Evolutionary conservation across 2,329 filamentous ascomycete species (phyloP).

Genomic region (Ophiostoma ips): DNA sequence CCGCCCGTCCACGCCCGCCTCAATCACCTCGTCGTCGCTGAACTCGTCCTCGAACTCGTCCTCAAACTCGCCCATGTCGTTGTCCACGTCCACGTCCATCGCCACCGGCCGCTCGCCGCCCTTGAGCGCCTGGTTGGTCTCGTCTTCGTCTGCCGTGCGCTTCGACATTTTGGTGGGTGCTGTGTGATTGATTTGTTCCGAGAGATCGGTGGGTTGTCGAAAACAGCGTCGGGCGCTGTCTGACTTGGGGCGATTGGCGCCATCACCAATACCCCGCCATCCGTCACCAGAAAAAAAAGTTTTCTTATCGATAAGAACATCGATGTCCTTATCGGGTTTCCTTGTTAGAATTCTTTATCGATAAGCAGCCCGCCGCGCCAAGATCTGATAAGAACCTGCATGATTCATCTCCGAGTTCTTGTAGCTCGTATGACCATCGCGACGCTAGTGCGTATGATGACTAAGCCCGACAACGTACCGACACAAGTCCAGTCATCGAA

Average conservation of each 20-base stretch:
- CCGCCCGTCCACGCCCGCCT: constrained; percentile 84
- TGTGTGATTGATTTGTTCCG: background rate
- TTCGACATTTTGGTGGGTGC: constrained; percentile 13
- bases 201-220: too few species aligned
- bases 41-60: constrained; percentile 91
- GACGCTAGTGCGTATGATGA: too few species aligned
- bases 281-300: constrained; percentile 4
- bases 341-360: too few species aligned
- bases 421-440: too few species aligned
- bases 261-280: constrained; percentile 3
- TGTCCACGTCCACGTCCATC: constrained; percentile 44
- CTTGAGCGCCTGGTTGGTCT: constrained; percentile 34
- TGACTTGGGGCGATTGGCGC: background rate
- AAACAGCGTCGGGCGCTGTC: background rate
- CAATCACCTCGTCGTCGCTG: constrained; percentile 76
- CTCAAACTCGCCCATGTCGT: constrained; percentile 70
- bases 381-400: too few species aligned
- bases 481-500: too few species aligned
- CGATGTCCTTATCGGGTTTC: too few species aligned
- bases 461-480: too few species aligned
- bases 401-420: too few species aligned
- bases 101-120: constrained; percentile 51
- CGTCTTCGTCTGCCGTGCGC: constrained; percentile 10
- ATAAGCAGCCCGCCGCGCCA: too few species aligned
- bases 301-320: constrained; percentile 11